Evolutionary conservation across 352 stramenopile genomes (phyloP), one percentile per base, ranked within the genome.

Genomic region (Elongisporangium undulatum): DNA sequence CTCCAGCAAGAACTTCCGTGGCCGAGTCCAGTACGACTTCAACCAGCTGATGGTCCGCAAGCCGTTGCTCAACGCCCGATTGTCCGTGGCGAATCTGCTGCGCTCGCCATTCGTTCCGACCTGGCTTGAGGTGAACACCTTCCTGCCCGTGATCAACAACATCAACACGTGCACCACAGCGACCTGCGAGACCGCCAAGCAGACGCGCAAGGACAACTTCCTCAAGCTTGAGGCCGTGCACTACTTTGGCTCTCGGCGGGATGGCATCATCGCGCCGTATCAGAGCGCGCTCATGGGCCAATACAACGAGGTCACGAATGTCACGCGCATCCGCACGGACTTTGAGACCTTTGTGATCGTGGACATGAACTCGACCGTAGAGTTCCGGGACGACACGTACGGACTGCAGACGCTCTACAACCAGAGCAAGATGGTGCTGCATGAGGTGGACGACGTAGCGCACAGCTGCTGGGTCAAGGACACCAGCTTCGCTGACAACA

Each of bases 131-230:
- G 41, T 56, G 7, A 82, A 77, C 52, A 55, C 59, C 41, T 79
- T 76, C 55, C 53, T 79, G 1, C 75, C 75, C 0, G 53, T 68
- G 19, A 61, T 74, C 55, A 82, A 80, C 61, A 81, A 77, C 48
- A 58, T 73, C 19, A 51, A 63, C 29, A 23, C 58, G 50, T 63
- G 58, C 58, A 58, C 20, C 29, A 74, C 56, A 24, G 29, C 24
- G 19, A 57, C 13, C 59, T 57, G n/a, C 54, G 63, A n/a, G 55
- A 81, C 20, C 58, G 69, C 48, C 56, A 64, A 72, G 34, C 45
- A 62, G 21, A 68, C 71, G 23, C 73, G 68, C 26, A 72, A 69
- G 54, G 4, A 12, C 60, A 85, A 85, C 61, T 81, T 77, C 57
- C 58, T 69, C 22, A 67, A 62, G 15, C 52, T 80, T 26, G 61